Percentiles rank a stretch among this genome's conserved stretches.
Conservation (phyloP, 1,284 basidiomycete genomes). For the Puccinia hordei region DNA sequence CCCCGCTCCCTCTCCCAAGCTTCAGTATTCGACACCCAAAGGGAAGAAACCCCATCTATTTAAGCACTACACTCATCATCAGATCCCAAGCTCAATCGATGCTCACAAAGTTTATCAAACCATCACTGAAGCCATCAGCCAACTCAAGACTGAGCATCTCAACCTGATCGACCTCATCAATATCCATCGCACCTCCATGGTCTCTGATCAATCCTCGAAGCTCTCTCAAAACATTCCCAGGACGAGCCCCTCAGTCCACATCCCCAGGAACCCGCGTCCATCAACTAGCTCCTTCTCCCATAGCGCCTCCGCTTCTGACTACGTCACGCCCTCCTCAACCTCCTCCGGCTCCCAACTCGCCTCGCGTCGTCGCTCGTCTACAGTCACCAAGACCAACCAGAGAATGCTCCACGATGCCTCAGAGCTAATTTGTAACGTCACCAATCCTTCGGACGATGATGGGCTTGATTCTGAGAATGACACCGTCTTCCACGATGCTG, state of each 20-base stretch:
- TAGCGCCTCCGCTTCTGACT: neutral
- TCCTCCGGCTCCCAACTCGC: neutral
- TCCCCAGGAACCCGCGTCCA: neutral
- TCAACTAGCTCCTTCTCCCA: conserved; percentile 15
- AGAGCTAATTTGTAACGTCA: neutral
- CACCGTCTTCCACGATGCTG: conserved; percentile 42
- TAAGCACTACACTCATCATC: conserved; percentile 27
- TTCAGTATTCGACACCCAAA: conserved; percentile 1
- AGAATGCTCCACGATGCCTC: neutral
- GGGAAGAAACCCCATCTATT: conserved; percentile 45
- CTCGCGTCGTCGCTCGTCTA: conserved; percentile 15
- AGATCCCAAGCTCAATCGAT: conserved; percentile 6
- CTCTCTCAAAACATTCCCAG: conserved; percentile 13
- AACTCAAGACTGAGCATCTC: conserved; percentile 38
- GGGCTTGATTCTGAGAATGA: conserved; percentile 32
- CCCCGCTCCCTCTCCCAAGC: conserved; percentile 7
- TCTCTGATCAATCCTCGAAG: conserved; percentile 17
- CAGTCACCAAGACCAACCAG: conserved; percentile 20
- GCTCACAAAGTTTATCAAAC: conserved; percentile 35
- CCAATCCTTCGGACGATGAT: conserved; percentile 18
- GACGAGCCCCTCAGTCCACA: neutral
- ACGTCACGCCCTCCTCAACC: neutral
- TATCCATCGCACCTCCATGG: conserved; percentile 38
- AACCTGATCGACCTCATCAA: conserved; percentile 48
- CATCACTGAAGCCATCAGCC: conserved; percentile 23